phyloP scores from a whole-genome alignment of 2,329 filamentous ascomycete genomes.

The Xylariaceae sp. region DNA sequence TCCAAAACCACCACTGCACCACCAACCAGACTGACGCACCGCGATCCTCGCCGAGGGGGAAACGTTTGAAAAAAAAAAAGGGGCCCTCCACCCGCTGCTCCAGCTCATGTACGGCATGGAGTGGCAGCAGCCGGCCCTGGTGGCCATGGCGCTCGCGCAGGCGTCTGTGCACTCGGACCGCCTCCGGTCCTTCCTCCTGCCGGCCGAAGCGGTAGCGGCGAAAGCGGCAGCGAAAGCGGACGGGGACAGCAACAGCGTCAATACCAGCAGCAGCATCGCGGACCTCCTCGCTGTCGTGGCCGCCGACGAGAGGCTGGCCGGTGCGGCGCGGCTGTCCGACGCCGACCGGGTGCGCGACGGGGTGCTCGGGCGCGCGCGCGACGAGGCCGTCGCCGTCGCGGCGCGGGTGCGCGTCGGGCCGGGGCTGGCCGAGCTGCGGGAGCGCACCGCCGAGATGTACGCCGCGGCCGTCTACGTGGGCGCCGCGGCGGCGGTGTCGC shows the following conservation, averaged over 20 bases:
- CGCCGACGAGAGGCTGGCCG: conserved; percentile 47
- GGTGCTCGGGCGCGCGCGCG: conserved; percentile 52
- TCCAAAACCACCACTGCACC: neutral
- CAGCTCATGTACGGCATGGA: conserved; percentile 81
- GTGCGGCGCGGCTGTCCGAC: conserved; percentile 43
- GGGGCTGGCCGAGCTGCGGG: conserved; percentile 46
- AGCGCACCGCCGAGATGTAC: conserved; percentile 56
- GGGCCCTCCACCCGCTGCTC: conserved; percentile 72
- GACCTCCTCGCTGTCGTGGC: conserved; percentile 55
- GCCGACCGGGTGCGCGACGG: conserved; percentile 62
- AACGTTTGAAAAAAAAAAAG: too few species aligned
- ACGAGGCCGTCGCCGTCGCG: conserved; percentile 56
- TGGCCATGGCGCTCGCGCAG: conserved; percentile 75
- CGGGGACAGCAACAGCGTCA: too few species aligned
- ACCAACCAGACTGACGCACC: too few species aligned
- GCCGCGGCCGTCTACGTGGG: conserved; percentile 49
- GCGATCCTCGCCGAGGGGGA: too few species aligned
- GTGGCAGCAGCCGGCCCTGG: conserved; percentile 71
- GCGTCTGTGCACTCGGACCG: conserved; percentile 59
- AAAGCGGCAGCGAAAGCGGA: conserved; percentile 21
- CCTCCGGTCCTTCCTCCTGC: conserved; percentile 46
- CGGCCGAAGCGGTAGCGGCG: conserved; percentile 41
- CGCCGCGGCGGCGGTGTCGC: conserved; percentile 47
- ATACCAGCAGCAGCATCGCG: conserved; percentile 36
- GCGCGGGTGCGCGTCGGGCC: conserved; percentile 49